phyloP scores from a whole-genome alignment of 2,329 filamentous ascomycete species.

The Ophiostoma pallidulum region DNA sequence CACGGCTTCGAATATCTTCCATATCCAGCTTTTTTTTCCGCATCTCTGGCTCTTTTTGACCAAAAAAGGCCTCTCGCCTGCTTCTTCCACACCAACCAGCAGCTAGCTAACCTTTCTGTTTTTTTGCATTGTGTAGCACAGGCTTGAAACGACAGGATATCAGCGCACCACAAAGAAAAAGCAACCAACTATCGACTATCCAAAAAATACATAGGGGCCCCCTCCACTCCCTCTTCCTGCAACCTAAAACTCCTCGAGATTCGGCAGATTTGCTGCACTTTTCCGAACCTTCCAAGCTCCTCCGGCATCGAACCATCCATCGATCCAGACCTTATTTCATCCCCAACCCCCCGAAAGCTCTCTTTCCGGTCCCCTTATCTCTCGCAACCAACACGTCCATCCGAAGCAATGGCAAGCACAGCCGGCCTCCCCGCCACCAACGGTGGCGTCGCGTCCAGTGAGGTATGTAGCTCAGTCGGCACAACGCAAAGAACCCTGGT shows the following conservation, averaged over 20 bases:
- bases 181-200: too few relatives aligned
- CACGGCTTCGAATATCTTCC: neutral
- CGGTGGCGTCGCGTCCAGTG: conserved; percentile 40
- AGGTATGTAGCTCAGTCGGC: too few relatives aligned
- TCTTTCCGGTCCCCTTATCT: neutral
- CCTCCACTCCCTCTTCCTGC: neutral
- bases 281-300: neutral
- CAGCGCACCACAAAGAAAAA: too few relatives aligned
- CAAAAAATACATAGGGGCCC: conserved; percentile 1
- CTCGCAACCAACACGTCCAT: conserved; percentile 1
- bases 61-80: neutral
- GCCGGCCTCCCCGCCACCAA: conserved; percentile 32
- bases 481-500: too few relatives aligned
- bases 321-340: neutral
- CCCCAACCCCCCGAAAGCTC: neutral
- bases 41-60: neutral
- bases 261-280: neutral
- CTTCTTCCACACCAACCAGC: conserved; percentile 6
- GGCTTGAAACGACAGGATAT: conserved; percentile 11
- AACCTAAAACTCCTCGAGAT: neutral
- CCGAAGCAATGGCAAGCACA: conserved; percentile 33
- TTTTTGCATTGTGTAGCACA: conserved; percentile 8
- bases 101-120: too few relatives aligned
- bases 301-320: neutral
- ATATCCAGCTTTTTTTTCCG: neutral